Base-by-base conservation (phyloP, 345 rosid genomes). In the Rhizophora mangle region DNA sequence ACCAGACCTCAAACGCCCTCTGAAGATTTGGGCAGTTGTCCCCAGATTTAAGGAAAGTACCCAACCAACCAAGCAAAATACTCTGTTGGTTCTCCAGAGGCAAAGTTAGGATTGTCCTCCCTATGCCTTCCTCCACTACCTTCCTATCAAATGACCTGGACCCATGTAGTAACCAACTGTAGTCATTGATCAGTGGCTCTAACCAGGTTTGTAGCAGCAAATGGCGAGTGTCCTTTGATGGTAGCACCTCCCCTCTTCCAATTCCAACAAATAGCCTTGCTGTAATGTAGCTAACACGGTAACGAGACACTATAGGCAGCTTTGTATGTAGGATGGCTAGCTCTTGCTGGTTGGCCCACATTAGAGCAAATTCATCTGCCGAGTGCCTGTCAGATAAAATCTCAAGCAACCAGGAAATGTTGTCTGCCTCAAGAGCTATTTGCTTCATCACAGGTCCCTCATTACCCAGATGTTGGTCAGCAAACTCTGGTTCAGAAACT, bases 1-100 rank as follows among this genome's bases (percentile, higher is more conserved):
- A 95, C 99, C 99, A 95, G 56, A 95, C 99, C 84, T 95, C 93
- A 29, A 95, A 95, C 34, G 99, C 96, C 84, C 89, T 81, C 69
- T 88, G 99, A 68, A 95, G 93, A 81, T 95, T 95, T 4, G 99
- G 99, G 86, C 99, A 95, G 62, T 86, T 88, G 80, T 95, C 92
- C 27, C 97, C 97, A 1, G 86, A 86, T 64, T 86, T 88, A 54
- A 95, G 70, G 62, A 95, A 95, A 79, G 84, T 88, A 34, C 97
- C 92, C 56, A 95, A 73, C 99, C 97, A 95, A 39, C 86, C 65
- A 52, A 95, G 77, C 78, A 95, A 70, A 65, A 95, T 89, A 64
- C 83, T 84, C 76, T 92, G 97, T 73, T 95, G 99, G 69, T 95
- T 96, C 80, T 95, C 96, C 66, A 95, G 63, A 16, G 99, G 97